These are phyloP conservation scores for Bipolaris cookei DNA, from an alignment of 2,329 filamentous ascomycete species.

Conservation along the genomic window DNA sequence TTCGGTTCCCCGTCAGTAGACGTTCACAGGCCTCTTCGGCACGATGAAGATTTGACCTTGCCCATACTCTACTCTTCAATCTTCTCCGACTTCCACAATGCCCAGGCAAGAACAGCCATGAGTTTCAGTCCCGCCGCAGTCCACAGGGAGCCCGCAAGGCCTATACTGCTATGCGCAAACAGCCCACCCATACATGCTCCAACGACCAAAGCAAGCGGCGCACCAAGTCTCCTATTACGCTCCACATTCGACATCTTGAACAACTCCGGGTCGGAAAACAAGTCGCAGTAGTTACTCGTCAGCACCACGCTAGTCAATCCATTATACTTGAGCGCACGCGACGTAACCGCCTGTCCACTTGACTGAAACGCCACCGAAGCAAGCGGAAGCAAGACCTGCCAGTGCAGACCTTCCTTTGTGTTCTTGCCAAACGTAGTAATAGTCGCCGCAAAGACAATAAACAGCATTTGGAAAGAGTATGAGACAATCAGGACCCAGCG, in stretches of 20 bases:
- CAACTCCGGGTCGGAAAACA: constrained; percentile 71
- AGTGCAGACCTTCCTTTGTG: constrained; percentile 51
- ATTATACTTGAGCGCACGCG: constrained; percentile 71
- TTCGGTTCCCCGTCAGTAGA: neutral
- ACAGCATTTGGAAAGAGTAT: constrained; percentile 51
- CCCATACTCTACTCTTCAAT: neutral
- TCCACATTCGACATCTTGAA: constrained; percentile 57
- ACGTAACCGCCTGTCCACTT: constrained; percentile 78
- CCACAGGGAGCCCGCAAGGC: constrained; percentile 61
- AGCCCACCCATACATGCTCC: constrained; percentile 63
- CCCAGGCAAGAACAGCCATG: constrained; percentile 49
- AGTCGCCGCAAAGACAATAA: constrained; percentile 50
- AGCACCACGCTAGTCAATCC: constrained; percentile 79
- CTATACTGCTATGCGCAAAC: constrained; percentile 60
- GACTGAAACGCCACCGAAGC: constrained; percentile 76
- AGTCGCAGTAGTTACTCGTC: constrained; percentile 81
- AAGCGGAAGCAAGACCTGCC: constrained; percentile 67
- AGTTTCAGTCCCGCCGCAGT: constrained; percentile 52
- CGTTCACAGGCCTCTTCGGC: too few species aligned
- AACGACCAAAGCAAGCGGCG: constrained; percentile 59
- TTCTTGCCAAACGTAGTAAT: constrained; percentile 53
- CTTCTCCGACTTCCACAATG: constrained; percentile 50
- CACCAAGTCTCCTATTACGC: constrained; percentile 59
- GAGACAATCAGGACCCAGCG: constrained; percentile 67
- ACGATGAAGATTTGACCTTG: neutral